Percentiles rank a stretch among this genome's conserved stretches.
Evolutionary conservation across 2,329 filamentous ascomycete genomes (phyloP).

Genomic region (Monilinia laxa): DNA sequence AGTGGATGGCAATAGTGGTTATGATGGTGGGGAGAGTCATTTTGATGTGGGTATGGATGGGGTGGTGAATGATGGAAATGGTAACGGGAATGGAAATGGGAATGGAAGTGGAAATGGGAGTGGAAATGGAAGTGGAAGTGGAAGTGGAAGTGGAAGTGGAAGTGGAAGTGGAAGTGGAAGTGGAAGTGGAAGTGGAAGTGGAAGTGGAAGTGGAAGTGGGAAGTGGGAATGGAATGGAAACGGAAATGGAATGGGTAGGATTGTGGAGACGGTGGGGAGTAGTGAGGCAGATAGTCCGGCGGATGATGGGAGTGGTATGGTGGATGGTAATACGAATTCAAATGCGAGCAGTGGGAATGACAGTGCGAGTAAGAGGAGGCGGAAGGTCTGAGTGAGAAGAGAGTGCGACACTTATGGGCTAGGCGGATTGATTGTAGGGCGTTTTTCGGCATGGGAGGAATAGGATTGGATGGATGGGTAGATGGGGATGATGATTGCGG

Average conservation of each 20-base stretch:
- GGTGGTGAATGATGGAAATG: constrained; percentile 25
- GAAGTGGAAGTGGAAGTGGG: background rate
- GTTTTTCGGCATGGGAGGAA: constrained; percentile 2
- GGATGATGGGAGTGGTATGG: constrained; percentile 7
- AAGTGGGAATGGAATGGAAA: too few species aligned
- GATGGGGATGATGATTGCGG: constrained; percentile 3
- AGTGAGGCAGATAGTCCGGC: constrained; percentile 33
- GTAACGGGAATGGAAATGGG: background rate
- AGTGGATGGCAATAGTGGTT: constrained; percentile 9
- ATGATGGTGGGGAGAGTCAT: constrained; percentile 30
- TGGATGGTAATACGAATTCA: constrained; percentile 24
- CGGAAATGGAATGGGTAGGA: constrained; percentile 15
- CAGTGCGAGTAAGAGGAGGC: constrained; percentile 30
- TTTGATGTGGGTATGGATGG: constrained; percentile 39
- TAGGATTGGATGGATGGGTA: constrained; percentile 2
- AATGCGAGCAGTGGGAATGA: constrained; percentile 6
- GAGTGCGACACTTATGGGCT: background rate
- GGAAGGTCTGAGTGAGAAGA: constrained; percentile 29
- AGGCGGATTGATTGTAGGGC: background rate
- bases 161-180: background rate
- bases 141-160: constrained; percentile 7
- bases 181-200: constrained; percentile 23
- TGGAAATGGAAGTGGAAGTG: background rate
- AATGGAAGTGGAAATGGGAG: constrained; percentile 22
- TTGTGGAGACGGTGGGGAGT: constrained; percentile 29